Conservation (phyloP, 2,329 filamentous ascomycete genomes). For the Thelonectria olida region DNA sequence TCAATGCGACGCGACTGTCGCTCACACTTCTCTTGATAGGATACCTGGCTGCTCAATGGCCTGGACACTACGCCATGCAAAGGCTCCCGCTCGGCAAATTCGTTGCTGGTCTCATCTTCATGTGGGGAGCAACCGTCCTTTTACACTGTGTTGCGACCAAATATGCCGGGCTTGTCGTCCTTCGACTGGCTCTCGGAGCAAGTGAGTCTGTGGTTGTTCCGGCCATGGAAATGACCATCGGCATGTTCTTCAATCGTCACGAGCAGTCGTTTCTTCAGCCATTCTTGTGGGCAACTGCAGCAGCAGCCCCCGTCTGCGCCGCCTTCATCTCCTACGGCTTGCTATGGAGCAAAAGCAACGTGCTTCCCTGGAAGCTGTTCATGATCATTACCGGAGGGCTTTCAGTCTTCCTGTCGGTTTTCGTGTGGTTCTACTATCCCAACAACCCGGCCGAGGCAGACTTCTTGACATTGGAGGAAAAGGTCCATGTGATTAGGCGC, state of each 20-base stretch:
- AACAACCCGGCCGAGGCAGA: conserved; percentile 49
- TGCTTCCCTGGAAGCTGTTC: conserved; percentile 50
- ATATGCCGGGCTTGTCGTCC: conserved; percentile 48
- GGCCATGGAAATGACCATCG: conserved; percentile 51
- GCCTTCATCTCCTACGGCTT: conserved; percentile 53
- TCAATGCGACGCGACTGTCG: not conserved
- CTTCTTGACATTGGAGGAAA: conserved; percentile 52
- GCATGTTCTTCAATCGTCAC: conserved; percentile 49
- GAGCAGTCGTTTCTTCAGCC: conserved; percentile 46
- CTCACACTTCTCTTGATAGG: conserved; percentile 34
- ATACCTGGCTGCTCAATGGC: conserved; percentile 48
- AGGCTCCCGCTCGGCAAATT: conserved; percentile 48
- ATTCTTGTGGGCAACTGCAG: conserved; percentile 46
- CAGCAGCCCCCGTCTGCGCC: conserved; percentile 48
- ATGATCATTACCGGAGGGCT: conserved; percentile 50
- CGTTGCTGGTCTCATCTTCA: conserved; percentile 44
- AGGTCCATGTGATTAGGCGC: conserved; percentile 47
- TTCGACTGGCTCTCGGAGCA: conserved; percentile 48
- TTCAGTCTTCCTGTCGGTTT: conserved; percentile 45
- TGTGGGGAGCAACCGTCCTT: conserved; percentile 48
- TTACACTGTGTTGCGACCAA: conserved; percentile 47
- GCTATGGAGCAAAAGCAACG: conserved; percentile 44
- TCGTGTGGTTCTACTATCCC: conserved; percentile 49
- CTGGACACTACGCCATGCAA: conserved; percentile 53
- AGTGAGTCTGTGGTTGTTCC: conserved; percentile 49